Evolutionary conservation across 768 basidiomycete genomes (phyloP).

Genomic region (Lanmaoa rubissima): DNA sequence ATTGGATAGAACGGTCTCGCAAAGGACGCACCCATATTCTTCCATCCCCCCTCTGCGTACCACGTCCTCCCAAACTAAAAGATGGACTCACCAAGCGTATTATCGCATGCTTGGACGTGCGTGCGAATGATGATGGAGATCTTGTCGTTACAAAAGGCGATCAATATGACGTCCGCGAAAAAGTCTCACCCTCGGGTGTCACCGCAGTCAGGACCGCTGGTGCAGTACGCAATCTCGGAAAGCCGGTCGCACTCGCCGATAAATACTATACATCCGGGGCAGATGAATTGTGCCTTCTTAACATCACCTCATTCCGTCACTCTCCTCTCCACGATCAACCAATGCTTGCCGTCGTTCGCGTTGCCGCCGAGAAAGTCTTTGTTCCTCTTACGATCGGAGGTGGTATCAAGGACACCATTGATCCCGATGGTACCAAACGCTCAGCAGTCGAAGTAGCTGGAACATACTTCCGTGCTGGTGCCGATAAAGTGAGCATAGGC

Average conservation of each 20-base stretch:
- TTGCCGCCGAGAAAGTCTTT: conserved; percentile 85
- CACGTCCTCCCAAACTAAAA: conserved; percentile 39
- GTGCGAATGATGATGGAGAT: conserved; percentile 93
- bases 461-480: conserved; percentile 94
- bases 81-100: conserved; percentile 90
- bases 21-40: conserved; percentile 37
- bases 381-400: conserved; percentile 99
- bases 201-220: conserved; percentile 52
- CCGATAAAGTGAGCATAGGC: conserved; percentile 98
- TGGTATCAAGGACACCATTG: conserved; percentile 93
- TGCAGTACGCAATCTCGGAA: conserved; percentile 93
- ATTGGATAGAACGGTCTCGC: conserved; percentile 70
- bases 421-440: conserved; percentile 89
- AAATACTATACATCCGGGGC: conserved; percentile 87
- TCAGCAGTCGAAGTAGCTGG: conserved; percentile 93
- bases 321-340: conserved; percentile 96
- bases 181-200: conserved; percentile 33
- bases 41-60: conserved; percentile 25
- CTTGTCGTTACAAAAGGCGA: conserved; percentile 99
- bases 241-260: conserved; percentile 87
- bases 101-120: conserved; percentile 96
- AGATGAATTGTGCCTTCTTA: conserved; percentile 96
- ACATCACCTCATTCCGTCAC: conserved; percentile 98
- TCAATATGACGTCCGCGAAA: conserved; percentile 97
- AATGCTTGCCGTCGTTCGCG: conserved; percentile 93